Base-by-base conservation (phyloP, 2,329 filamentous ascomycete species). In the Trichophyton rubrum region DNA sequence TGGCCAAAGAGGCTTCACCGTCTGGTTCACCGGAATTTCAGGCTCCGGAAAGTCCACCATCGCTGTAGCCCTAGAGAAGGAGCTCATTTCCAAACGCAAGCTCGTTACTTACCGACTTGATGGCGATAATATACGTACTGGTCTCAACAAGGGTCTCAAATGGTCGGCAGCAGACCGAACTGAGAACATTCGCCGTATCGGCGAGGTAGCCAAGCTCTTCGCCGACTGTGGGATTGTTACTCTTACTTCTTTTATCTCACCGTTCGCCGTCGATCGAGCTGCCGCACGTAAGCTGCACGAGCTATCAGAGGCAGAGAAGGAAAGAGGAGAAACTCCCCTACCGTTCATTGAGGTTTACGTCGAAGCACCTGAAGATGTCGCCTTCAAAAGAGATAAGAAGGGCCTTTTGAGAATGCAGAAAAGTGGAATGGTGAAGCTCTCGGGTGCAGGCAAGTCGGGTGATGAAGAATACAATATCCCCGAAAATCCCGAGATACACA, bases 31-130 rank as follows among this genome's bases (percentile, higher is more conserved):
- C 0, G 93, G 93, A 60, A 88, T 99, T 65, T 95, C 89, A 41
- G 93, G 92, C 58, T 96, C 90, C 0, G 93, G 93, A 72, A 99
- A 99, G 78, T 96, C 92, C 59, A 99, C 93, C 62, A 89, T 99
- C 64, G 93, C 93, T 60, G 95, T 90, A 2, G 93, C 93, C 15
- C 88, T 99, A 45, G 93, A 99, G 80, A 92, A 96, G 79, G 90
- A 96, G 75, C 86, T 99, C 38, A 84, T 99, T 60, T 67, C 64
- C 60, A 66, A 70, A 61, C 90, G 95, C 74, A 87, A 86, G 49
- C 79, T 93, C 58, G 79, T 86, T 60, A 88, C 91, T 63, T 99
- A 99, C 82, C 86, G 93, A 59, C 86, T 99, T 33, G 93, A 99
- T 76, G 93, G 92, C 70, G 93, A 99, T 82, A 99, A 99, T 77